phyloP scores from a whole-genome alignment of 1,284 basidiomycete species.

The Irpex sp. region DNA sequence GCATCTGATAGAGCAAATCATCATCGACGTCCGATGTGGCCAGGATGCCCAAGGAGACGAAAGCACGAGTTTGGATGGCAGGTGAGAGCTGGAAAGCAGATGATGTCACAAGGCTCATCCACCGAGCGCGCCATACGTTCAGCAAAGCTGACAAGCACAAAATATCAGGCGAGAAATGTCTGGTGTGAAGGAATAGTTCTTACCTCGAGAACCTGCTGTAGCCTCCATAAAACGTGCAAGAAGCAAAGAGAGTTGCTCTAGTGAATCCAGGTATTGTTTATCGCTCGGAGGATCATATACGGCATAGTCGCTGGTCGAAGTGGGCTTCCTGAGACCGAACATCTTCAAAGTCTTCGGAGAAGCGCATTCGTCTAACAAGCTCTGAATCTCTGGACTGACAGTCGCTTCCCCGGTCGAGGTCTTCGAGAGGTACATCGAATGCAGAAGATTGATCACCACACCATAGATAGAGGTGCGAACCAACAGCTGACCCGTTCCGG shows the following conservation, averaged over 20 bases:
- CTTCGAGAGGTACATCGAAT: slow-evolving; percentile 62
- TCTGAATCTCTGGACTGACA: slow-evolving; percentile 49
- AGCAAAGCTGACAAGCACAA: slow-evolving; percentile 57
- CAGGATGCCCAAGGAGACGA: slow-evolving; percentile 80
- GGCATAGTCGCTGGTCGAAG: slow-evolving; percentile 61
- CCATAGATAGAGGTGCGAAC: slow-evolving; percentile 82
- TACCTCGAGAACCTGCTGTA: slow-evolving; percentile 68
- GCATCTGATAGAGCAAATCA: slow-evolving; percentile 85
- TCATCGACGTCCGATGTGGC: slow-evolving; percentile 82
- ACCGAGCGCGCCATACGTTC: slow-evolving; percentile 90
- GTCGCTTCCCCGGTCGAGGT: slow-evolving; percentile 45
- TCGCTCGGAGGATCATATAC: slow-evolving; percentile 55
- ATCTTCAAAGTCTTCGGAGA: slow-evolving; percentile 55
- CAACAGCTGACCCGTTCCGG: slow-evolving; percentile 68
- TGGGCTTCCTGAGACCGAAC: slow-evolving; percentile 70
- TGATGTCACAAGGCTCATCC: slow-evolving; percentile 91
- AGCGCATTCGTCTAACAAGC: slow-evolving; percentile 60
- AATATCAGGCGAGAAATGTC: background rate
- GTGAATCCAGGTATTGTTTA: slow-evolving; percentile 56
- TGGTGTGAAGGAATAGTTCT: slow-evolving; percentile 16
- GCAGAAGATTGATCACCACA: slow-evolving; percentile 76
- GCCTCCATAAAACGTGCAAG: slow-evolving; percentile 64
- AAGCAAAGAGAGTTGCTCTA: slow-evolving; percentile 67
- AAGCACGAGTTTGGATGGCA: slow-evolving; percentile 85
- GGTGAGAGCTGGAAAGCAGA: slow-evolving; percentile 93